Base-by-base conservation (phyloP, 208 protist species). In the Phytomonas francai region DNA sequence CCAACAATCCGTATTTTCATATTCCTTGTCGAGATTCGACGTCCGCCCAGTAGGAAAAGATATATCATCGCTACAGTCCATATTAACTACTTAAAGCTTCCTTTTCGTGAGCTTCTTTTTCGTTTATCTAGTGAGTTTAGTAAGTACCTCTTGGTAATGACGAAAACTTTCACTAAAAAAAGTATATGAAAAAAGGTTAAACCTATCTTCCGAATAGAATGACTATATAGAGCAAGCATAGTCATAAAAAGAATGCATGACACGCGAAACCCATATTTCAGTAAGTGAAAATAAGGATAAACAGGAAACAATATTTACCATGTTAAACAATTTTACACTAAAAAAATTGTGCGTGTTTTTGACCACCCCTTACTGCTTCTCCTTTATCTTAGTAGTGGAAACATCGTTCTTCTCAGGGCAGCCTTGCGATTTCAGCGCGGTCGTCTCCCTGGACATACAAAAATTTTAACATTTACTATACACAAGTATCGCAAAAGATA, bases 1-100 rank as follows among this genome's bases (percentile, higher is more conserved):
- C 56, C 78, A 84, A 72, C 84, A 87, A 62, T 84, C 79, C 51
- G 2, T 45, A 1, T 45, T 11, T 45, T 45, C 39, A 16, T 45
- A 45, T 45, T 45, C 39, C 4, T 1, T 45, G 19, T 45, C 19
- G 1, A 45, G 8, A 45, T 14, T 22, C 39, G 39, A 45, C 11
- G 6, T 14, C 39, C 39, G 39, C 8, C 19, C 39, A 11, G 39
- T 22, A 16, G 39, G 39, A 14, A 1, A 45, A 45, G 8, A 22
- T 14, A 45, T 45, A 45, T 45, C 39, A 14, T 45, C 39, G 11
- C 19, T 45, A 14, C 12, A 45, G 19, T 14, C 19, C 39, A 45
- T 45, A 14, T 45, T 7, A 45, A 45, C 39, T 45, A 22, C 19
- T 45, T 1, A 22, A 45, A 1, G 2, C 11, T 7, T 45, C 11